phyloP scores from a whole-genome alignment of 164 flowering plant species.

The Liriodendron chinense region DNA sequence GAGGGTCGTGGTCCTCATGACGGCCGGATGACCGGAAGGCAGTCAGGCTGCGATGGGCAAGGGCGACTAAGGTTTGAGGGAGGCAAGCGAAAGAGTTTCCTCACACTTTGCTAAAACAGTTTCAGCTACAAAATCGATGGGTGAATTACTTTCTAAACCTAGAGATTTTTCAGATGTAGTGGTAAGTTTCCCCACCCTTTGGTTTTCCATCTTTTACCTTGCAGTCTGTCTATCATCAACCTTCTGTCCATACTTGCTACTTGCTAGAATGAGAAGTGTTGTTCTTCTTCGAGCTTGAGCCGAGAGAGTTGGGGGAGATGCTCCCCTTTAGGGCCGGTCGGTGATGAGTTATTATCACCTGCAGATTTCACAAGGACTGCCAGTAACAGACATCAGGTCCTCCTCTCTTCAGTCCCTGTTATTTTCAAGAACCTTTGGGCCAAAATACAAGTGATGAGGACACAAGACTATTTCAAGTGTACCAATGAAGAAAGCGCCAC shows the following conservation, averaged over 20 bases:
- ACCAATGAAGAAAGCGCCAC: no score
- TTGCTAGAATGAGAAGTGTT: slow-evolving; percentile 64
- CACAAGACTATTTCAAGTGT: no score
- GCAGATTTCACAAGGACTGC: slow-evolving; percentile 24
- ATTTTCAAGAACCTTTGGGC: not conserved
- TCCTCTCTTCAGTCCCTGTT: not conserved
- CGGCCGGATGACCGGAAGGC: no score
- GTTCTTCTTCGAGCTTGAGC: slow-evolving; percentile 81
- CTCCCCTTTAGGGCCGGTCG: slow-evolving; percentile 68
- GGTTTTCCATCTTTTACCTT: not conserved
- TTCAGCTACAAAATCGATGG: slow-evolving; percentile 38
- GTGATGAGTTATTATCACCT: slow-evolving; percentile 61
- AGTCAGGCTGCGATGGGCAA: no score
- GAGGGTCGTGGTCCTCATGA: no score
- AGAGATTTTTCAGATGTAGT: slow-evolving; percentile 26
- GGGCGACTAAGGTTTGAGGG: no score
- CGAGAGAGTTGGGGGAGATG: slow-evolving; percentile 95
- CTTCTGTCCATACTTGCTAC: not conserved
- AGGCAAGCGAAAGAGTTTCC: no score
- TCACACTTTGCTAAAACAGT: not conserved
- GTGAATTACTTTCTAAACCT: slow-evolving; percentile 53
- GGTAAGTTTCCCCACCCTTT: slow-evolving; percentile 20
- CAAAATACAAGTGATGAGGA: no score
- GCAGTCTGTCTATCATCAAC: not conserved
- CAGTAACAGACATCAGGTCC: slow-evolving; percentile 46